Conservation (phyloP, 2,329 filamentous ascomycete species). For the Rasamsonia emersonii region DNA sequence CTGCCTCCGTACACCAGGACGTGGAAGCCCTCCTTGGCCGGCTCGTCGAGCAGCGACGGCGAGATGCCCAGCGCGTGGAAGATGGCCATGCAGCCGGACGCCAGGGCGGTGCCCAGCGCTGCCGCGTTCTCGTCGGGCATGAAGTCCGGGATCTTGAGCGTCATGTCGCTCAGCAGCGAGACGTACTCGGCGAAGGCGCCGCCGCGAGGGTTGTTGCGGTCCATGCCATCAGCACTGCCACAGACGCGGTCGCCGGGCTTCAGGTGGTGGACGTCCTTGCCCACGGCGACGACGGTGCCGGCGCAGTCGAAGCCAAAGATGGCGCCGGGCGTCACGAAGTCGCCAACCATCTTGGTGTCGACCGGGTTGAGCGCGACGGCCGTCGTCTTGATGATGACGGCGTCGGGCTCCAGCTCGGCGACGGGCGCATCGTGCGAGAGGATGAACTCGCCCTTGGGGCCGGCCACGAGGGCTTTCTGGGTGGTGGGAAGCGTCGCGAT, state of each 20-base stretch:
- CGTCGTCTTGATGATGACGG: constrained; percentile 15
- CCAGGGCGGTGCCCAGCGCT: constrained; percentile 12
- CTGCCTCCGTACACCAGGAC: constrained; percentile 41
- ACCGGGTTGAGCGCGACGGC: constrained; percentile 27
- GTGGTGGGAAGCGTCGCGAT: too few species aligned
- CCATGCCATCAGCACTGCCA: constrained; percentile 22
- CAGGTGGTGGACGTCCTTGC: constrained; percentile 6
- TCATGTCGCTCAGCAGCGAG: constrained; percentile 18
- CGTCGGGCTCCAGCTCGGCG: too few species aligned
- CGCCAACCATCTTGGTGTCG: constrained; percentile 19
- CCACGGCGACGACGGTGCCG: constrained; percentile 4
- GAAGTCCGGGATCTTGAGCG: constrained; percentile 21
- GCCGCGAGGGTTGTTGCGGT: constrained; percentile 8
- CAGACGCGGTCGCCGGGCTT: constrained; percentile 26
- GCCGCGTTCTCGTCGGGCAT: constrained; percentile 24
- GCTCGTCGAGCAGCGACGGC: background rate
- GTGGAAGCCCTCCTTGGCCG: constrained; percentile 3
- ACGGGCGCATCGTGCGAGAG: too few species aligned
- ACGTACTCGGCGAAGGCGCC: constrained; percentile 32
- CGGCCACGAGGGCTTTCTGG: too few species aligned
- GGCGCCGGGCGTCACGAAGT: constrained; percentile 15
- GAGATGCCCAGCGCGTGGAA: constrained; percentile 10
- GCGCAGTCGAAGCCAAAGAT: constrained; percentile 22
- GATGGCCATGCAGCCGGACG: constrained; percentile 15
- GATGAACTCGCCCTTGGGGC: too few species aligned